These are phyloP conservation scores for Penicillium thymicola DNA, from an alignment of 2,329 filamentous ascomycete species.

Conservation along the genomic window DNA sequence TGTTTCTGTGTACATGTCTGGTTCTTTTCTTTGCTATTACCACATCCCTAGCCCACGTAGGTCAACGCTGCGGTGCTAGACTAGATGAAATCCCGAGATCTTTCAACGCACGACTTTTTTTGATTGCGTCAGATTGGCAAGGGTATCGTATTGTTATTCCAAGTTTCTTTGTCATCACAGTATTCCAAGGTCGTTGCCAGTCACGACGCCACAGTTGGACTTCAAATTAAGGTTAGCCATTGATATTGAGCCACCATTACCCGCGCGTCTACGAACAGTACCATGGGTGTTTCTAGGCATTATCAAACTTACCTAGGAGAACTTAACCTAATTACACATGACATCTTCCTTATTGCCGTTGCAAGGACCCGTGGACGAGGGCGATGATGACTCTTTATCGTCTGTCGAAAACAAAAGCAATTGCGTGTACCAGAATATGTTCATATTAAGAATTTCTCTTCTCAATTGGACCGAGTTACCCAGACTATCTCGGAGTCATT, in stretches of 20 bases:
- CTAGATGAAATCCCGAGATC: background rate
- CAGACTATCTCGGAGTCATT: too few species aligned
- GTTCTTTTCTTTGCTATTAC: background rate
- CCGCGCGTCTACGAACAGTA: background rate
- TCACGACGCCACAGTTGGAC: background rate
- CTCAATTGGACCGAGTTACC: too few species aligned
- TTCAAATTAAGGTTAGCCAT: background rate
- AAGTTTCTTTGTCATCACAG: background rate
- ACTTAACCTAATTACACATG: too few species aligned
- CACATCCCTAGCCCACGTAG: background rate
- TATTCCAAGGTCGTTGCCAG: background rate
- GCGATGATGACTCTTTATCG: too few species aligned
- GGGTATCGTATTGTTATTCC: too few species aligned
- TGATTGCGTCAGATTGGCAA: background rate
- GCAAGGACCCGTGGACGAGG: too few species aligned
- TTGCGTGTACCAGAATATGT: too few species aligned
- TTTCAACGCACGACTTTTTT: background rate
- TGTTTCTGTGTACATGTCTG: background rate
- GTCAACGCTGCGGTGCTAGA: background rate
- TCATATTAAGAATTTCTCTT: too few species aligned
- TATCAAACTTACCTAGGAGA: too few species aligned
- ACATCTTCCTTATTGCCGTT: too few species aligned
- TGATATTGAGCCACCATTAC: background rate
- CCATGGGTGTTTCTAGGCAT: background rate
- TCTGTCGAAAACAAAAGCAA: too few species aligned